Conservation (phyloP, 2,329 filamentous ascomycete genomes). For the Diaporthe ilicicola region DNA sequence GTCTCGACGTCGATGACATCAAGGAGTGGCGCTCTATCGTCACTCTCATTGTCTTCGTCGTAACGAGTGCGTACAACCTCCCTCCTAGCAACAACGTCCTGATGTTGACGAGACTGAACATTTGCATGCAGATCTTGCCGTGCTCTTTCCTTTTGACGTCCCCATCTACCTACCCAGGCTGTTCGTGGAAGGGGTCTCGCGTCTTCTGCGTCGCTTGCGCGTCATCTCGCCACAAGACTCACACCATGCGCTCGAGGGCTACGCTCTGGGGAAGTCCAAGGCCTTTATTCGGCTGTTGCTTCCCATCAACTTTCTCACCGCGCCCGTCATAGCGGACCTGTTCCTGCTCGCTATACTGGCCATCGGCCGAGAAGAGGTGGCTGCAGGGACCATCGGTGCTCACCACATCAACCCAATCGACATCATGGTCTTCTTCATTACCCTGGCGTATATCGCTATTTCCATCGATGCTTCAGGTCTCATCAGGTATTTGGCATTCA, state of each 20-base stretch:
- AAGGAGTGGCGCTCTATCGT: slow-evolving; percentile 74
- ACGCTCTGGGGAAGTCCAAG: slow-evolving; percentile 33
- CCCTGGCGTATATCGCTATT: slow-evolving; percentile 78
- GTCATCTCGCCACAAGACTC: slow-evolving; percentile 50
- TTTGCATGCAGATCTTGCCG: slow-evolving; percentile 65
- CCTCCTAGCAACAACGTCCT: neutral
- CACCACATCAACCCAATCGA: slow-evolving; percentile 74
- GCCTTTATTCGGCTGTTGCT: slow-evolving; percentile 62
- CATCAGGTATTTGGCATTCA: slow-evolving; percentile 75
- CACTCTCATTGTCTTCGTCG: slow-evolving; percentile 72
- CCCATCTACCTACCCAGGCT: slow-evolving; percentile 66
- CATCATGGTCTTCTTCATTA: slow-evolving; percentile 80
- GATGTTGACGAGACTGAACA: neutral
- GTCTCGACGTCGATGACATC: slow-evolving; percentile 64
- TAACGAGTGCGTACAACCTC: slow-evolving; percentile 69
- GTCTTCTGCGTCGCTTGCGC: slow-evolving; percentile 53
- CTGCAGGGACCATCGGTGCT: slow-evolving; percentile 73
- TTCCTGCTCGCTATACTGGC: slow-evolving; percentile 75
- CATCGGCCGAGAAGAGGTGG: slow-evolving; percentile 72
- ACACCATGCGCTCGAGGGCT: neutral
- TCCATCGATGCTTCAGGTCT: slow-evolving; percentile 80
- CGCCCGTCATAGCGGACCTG: slow-evolving; percentile 74
- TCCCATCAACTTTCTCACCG: slow-evolving; percentile 76
- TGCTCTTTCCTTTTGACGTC: slow-evolving; percentile 74
- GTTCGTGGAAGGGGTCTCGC: slow-evolving; percentile 54